Conservation (phyloP, 148 eudicot genomes). For the Rhododendron ovatum region DNA sequence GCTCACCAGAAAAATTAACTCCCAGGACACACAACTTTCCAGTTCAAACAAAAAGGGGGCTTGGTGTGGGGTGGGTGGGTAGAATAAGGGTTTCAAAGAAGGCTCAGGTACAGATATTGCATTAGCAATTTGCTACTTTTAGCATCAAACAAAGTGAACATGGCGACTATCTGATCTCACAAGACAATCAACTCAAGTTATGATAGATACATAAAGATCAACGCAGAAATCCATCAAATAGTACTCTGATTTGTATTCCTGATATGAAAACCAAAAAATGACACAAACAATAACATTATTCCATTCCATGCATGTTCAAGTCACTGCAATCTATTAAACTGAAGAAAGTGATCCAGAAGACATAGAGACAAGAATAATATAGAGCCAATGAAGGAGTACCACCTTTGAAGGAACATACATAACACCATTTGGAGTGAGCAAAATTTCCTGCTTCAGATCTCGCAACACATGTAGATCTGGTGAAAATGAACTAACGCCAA, state of each 20-base stretch:
- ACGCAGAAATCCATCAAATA: not conserved
- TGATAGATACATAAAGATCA: not conserved
- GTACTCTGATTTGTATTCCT: not conserved
- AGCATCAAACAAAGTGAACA: not conserved
- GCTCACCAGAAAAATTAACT: not conserved
- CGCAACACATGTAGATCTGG: constrained; percentile 48
- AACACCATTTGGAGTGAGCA: constrained; percentile 91
- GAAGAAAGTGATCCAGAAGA: not conserved
- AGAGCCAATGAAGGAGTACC: not conserved
- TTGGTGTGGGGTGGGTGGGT: not conserved
- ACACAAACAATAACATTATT: not conserved
- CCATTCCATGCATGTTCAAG: not conserved
- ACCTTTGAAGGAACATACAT: constrained; percentile 85
- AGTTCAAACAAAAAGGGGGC: not conserved
- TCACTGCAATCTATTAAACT: not conserved
- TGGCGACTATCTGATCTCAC: not conserved
- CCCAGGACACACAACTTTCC: not conserved
- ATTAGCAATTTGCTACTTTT: not conserved
- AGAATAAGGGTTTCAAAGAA: not conserved
- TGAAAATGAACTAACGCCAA: constrained; percentile 82
- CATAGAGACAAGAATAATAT: not conserved
- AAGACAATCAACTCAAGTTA: not conserved
- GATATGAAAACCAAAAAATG: not conserved
- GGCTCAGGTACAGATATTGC: not conserved
- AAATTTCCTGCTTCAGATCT: constrained; percentile 48